These are phyloP conservation scores for Candida palmyrensis DNA, from an alignment of 805 yeast species.

Conservation along the genomic window DNA sequence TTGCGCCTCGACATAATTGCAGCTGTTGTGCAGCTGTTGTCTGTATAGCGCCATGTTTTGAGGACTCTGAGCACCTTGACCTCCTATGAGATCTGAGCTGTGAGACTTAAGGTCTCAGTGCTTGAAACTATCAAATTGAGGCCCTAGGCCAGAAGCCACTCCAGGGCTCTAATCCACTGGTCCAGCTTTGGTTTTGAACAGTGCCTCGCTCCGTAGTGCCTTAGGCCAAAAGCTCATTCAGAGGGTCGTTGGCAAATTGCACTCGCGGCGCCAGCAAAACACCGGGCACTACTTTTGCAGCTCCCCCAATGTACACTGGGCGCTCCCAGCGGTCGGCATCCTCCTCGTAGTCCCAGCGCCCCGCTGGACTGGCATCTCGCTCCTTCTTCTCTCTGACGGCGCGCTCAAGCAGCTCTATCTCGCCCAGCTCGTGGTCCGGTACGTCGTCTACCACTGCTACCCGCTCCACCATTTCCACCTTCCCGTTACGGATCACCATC, in stretches of 20 bases:
- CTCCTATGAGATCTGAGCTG: no score
- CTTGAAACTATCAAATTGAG: no score
- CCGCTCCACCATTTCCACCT: slow-evolving; percentile 60
- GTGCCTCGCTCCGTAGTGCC: no score
- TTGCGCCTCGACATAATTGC: no score
- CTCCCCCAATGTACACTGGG: slow-evolving; percentile 36
- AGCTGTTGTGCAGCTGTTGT: no score
- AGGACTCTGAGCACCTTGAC: no score
- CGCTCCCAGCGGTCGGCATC: slow-evolving; percentile 53
- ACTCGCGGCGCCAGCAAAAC: slow-evolving; percentile 15
- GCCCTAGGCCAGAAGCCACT: no score
- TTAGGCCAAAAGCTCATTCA: slow-evolving; percentile 15
- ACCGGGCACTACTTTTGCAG: slow-evolving; percentile 1
- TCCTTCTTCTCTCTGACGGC: slow-evolving; percentile 17
- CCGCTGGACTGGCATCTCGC: slow-evolving; percentile 23
- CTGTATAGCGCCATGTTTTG: no score
- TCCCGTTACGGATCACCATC: slow-evolving; percentile 76
- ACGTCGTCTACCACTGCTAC: slow-evolving; percentile 9
- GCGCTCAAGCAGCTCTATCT: slow-evolving; percentile 35
- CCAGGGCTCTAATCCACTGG: no score
- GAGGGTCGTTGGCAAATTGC: slow-evolving; percentile 16
- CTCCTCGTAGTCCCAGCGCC: slow-evolving; percentile 56
- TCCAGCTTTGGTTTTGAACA: no score
- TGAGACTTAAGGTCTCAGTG: no score
- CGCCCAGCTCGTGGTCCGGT: slow-evolving; percentile 19